Conservation (phyloP, 768 basidiomycete genomes). For the Hericium alpestre region DNA sequence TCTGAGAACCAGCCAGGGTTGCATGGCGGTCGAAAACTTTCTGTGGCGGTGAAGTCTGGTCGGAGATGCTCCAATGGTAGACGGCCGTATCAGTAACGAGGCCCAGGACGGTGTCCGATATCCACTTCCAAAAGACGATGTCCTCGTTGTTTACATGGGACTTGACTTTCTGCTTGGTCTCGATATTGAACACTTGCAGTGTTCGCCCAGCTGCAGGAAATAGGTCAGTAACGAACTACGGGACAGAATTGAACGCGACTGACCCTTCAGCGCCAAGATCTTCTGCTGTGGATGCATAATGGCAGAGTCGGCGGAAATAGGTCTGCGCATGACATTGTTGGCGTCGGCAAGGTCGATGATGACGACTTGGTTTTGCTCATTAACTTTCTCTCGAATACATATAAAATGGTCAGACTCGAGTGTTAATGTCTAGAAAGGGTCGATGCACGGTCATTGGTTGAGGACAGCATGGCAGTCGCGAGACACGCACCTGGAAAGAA, state of each 20-base stretch:
- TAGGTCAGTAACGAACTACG: no score
- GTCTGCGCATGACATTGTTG: constrained; percentile 91
- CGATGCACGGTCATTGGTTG: neutral
- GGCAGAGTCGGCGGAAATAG: constrained; percentile 96
- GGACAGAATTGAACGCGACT: constrained; percentile 10
- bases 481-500: constrained; percentile 74
- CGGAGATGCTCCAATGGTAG: constrained; percentile 78
- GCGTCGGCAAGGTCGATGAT: constrained; percentile 97
- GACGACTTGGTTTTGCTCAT: constrained; percentile 94
- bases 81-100: constrained; percentile 92
- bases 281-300: constrained; percentile 98
- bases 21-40: constrained; percentile 96
- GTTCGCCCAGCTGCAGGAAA: constrained; percentile 68
- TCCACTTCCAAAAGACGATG: constrained; percentile 98
- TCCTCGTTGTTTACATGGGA: constrained; percentile 91
- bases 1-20: constrained; percentile 88
- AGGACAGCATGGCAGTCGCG: neutral
- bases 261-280: constrained; percentile 91
- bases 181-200: constrained; percentile 96
- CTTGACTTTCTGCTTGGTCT: constrained; percentile 95
- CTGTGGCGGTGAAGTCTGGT: constrained; percentile 69
- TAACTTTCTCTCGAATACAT: constrained; percentile 91
- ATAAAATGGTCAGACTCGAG: constrained; percentile 98
- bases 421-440: constrained; percentile 60
- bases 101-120: constrained; percentile 82